Evolutionary conservation across 352 stramenopile species (phyloP).

Genomic region (Phytophthora melonis): DNA sequence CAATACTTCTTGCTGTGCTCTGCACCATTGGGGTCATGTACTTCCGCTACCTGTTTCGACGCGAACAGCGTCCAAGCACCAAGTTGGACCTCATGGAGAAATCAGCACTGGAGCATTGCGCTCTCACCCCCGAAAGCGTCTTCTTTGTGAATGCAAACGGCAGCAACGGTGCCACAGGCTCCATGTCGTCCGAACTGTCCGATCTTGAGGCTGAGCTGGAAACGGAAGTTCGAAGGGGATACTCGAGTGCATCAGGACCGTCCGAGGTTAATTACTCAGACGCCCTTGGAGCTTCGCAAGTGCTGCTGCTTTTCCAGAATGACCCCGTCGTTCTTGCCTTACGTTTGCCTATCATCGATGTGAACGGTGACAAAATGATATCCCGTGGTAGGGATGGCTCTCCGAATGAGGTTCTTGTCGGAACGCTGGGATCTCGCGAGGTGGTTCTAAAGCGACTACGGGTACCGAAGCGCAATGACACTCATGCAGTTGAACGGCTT

Average conservation of each 20-base stretch:
- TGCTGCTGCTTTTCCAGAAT: constrained; percentile 61
- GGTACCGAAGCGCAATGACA: constrained; percentile 47
- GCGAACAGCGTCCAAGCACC: constrained; percentile 1
- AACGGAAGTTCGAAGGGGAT: constrained; percentile 23
- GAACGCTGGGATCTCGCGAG: constrained; percentile 37
- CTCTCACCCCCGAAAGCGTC: constrained; percentile 18
- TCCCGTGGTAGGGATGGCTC: constrained; percentile 42
- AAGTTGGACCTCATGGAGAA: constrained; percentile 25
- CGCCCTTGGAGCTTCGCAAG: constrained; percentile 51
- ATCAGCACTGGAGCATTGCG: constrained; percentile 20
- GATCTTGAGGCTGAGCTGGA: constrained; percentile 33
- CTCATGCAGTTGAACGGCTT: constrained; percentile 62
- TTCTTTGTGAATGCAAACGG: constrained; percentile 27
- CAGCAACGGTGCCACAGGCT: constrained; percentile 25
- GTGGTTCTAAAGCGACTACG: constrained; percentile 65
- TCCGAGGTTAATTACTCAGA: constrained; percentile 53
- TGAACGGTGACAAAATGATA: constrained; percentile 48
- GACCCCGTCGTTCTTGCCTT: constrained; percentile 54
- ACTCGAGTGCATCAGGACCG: constrained; percentile 10
- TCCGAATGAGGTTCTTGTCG: constrained; percentile 53
- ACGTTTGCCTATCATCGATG: constrained; percentile 64
- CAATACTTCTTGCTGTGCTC: constrained; percentile 28
- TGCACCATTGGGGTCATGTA: constrained; percentile 25
- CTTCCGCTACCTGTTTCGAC: constrained; percentile 23
- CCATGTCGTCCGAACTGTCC: constrained; percentile 26